These are phyloP conservation scores for Cladophialophora immunda DNA, from an alignment of 2,329 filamentous ascomycete genomes.

Conservation along the genomic window DNA sequence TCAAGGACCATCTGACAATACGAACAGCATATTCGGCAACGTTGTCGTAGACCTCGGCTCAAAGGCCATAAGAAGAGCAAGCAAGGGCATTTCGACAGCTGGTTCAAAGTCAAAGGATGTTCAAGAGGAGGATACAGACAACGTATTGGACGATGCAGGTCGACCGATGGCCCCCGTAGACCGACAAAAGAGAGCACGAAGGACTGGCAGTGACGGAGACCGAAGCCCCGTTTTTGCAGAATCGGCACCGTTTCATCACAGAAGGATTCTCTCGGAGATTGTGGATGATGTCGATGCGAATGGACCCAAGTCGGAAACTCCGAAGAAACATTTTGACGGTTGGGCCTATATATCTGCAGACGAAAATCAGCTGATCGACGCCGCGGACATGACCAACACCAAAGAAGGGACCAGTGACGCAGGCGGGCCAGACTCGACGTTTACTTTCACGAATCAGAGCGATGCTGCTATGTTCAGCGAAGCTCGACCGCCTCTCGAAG, in stretches of 20 bases:
- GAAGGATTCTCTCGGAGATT: conserved; percentile 33
- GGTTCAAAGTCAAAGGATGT: conserved; percentile 26
- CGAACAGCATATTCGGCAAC: conserved; percentile 70
- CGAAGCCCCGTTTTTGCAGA: conserved; percentile 77
- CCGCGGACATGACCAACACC: conserved; percentile 47
- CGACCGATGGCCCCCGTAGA: conserved; percentile 70
- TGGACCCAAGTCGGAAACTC: conserved; percentile 18
- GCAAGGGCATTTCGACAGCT: conserved; percentile 85
- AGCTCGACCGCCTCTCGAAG: conserved; percentile 55
- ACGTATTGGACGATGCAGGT: conserved; percentile 62
- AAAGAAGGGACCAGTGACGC: conserved; percentile 47
- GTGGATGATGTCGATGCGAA: conserved; percentile 30
- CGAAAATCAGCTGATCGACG: conserved; percentile 46
- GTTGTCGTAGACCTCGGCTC: conserved; percentile 70
- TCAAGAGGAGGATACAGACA: conserved; percentile 60
- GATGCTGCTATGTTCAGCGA: conserved; percentile 60
- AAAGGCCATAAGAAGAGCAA: conserved; percentile 69
- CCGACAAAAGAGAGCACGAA: conserved; percentile 78
- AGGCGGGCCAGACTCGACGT: conserved; percentile 60
- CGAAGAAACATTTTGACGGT: conserved; percentile 36
- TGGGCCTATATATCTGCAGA: conserved; percentile 42
- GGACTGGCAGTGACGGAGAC: conserved; percentile 69
- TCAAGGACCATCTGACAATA: conserved; percentile 33
- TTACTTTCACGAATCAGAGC: conserved; percentile 64
- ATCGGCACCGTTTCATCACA: conserved; percentile 47